phyloP scores from a whole-genome alignment of 2,329 filamentous ascomycete genomes.

The Peltaster fructicola region DNA sequence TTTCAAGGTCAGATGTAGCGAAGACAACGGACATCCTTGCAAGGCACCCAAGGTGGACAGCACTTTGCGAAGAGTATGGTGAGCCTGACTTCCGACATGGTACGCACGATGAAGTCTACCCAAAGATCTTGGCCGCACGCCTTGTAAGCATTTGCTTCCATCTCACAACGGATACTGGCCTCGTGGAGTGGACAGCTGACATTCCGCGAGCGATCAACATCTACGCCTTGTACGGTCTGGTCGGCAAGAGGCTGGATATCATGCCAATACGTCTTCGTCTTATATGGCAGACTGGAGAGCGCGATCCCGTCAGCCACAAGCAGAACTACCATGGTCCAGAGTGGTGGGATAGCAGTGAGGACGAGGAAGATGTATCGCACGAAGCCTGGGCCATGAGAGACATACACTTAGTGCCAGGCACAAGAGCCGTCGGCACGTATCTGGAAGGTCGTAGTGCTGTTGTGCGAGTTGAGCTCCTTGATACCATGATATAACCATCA shows the following conservation, averaged over 20 bases:
- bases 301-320: conserved; percentile 51
- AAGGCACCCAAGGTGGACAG: conserved; percentile 52
- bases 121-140: conserved; percentile 65
- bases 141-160: conserved; percentile 47
- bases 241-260: conserved; percentile 50
- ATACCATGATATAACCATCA: neutral
- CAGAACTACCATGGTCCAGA: conserved; percentile 19
- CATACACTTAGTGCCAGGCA: conserved; percentile 62
- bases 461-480: conserved; percentile 38
- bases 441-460: conserved; percentile 56
- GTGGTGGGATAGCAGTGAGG: conserved; percentile 25
- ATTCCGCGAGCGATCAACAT: conserved; percentile 64
- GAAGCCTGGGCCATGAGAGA: conserved; percentile 59
- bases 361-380: conserved; percentile 18
- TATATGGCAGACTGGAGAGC: conserved; percentile 81
- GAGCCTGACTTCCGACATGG: conserved; percentile 43
- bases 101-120: conserved; percentile 34
- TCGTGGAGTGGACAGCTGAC: conserved; percentile 19
- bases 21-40: conserved; percentile 38
- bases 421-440: conserved; percentile 65
- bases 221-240: conserved; percentile 65
- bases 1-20: conserved; percentile 40
- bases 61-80: conserved; percentile 61
- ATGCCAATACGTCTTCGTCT: conserved; percentile 47
- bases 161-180: conserved; percentile 22